A percentile compares a stretch with the other conserved stretches of the same genome.
Conservation (phyloP, 805 yeast species). For the Blastobotrys attinorum region DNA sequence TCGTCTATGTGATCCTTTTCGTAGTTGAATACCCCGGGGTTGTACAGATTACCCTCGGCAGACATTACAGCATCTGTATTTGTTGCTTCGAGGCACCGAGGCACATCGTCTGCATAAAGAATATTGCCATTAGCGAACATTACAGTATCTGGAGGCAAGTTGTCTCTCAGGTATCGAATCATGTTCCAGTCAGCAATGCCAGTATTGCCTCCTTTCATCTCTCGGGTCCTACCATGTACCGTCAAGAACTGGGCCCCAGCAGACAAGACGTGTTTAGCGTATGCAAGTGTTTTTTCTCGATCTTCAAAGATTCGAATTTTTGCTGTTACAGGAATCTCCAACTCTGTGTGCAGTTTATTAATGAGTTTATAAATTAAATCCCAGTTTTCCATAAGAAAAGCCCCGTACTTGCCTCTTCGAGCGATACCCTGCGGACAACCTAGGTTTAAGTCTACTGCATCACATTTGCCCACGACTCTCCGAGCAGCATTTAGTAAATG, state of each 20-base stretch:
- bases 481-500: conserved; percentile 73
- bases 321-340: conserved; percentile 87
- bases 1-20: conserved; percentile 40
- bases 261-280: conserved; percentile 78
- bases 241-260: conserved; percentile 97
- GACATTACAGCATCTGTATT: conserved; percentile 91
- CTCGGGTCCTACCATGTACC: conserved; percentile 92
- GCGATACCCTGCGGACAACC: conserved; percentile 99
- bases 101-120: conserved; percentile 78
- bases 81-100: conserved; percentile 55
- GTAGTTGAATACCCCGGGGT: conserved; percentile 79
- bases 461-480: conserved; percentile 73
- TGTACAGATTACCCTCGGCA: conserved; percentile 90
- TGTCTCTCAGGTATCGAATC: conserved; percentile 65
- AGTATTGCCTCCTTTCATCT: conserved; percentile 94
- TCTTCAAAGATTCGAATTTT: conserved; percentile 87
- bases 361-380: conserved; percentile 66
- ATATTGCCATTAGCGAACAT: conserved; percentile 93
- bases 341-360: conserved; percentile 60
- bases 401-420: conserved; percentile 86
- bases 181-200: conserved; percentile 93
- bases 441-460: conserved; percentile 89
- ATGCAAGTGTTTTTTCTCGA: conserved; percentile 70
- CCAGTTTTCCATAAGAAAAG: conserved; percentile 98
- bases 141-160: conserved; percentile 73